Conservation (phyloP, 2,329 filamentous ascomycete species). For the Biscogniauxia sp. region DNA sequence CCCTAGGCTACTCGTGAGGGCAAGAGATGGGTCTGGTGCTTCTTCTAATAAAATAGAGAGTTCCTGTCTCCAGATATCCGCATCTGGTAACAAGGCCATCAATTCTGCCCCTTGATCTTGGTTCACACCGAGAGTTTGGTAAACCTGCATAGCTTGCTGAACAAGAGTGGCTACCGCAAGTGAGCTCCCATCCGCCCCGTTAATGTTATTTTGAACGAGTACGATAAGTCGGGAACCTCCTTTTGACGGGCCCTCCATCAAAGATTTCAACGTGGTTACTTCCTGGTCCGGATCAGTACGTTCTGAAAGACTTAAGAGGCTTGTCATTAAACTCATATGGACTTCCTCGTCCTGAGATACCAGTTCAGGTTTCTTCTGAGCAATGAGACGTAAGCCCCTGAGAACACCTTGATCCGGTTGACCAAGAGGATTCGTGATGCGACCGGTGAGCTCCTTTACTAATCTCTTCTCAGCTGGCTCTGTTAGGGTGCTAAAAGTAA, state of each 20-base stretch:
- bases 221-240: conserved; percentile 44
- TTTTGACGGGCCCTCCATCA: conserved; percentile 44
- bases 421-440: conserved; percentile 19
- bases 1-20: conserved; percentile 70
- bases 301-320: conserved; percentile 54
- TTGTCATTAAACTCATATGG: conserved; percentile 50
- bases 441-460: conserved; percentile 30
- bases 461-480: conserved; percentile 35
- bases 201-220: conserved; percentile 56
- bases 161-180: conserved; percentile 54
- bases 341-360: conserved; percentile 44
- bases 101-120: conserved; percentile 8
- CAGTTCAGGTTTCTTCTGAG: conserved; percentile 43
- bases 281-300: conserved; percentile 39
- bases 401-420: conserved; percentile 34
- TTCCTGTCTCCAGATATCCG: conserved; percentile 63
- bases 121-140: conserved; percentile 35
- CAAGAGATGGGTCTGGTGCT: conserved; percentile 60
- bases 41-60: conserved; percentile 54
- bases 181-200: conserved; percentile 46
- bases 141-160: conserved; percentile 43
- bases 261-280: conserved; percentile 40
- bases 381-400: conserved; percentile 47
- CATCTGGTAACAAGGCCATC: conserved; percentile 57
- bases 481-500: conserved; percentile 42